A percentile compares a stretch with the other conserved stretches of the same genome.
phyloP scores from a whole-genome alignment of 192 early-diverging fungal species.

The Helicostylum pulchrum region DNA sequence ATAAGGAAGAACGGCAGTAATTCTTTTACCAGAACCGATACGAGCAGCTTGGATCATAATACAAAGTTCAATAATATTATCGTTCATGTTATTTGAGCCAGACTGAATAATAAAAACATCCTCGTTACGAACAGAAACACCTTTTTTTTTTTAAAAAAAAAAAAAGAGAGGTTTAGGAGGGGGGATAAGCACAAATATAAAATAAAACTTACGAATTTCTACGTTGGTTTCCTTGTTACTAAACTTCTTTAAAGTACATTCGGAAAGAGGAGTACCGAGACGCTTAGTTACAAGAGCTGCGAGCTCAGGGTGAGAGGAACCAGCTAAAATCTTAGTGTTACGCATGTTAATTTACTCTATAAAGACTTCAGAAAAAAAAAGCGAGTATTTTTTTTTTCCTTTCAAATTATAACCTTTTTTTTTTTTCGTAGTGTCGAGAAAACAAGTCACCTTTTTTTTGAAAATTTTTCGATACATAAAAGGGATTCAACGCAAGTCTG shows the following conservation, averaged over 20 bases:
- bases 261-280: conserved; percentile 74
- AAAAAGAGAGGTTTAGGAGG: neutral
- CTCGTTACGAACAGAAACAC: conserved; percentile 94
- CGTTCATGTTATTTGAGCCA: conserved; percentile 94
- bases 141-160: conserved; percentile 44
- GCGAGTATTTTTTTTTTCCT: too few species aligned
- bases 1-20: conserved; percentile 96
- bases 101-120: conserved; percentile 98
- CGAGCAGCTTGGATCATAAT: conserved; percentile 98
- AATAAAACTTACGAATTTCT: conserved; percentile 60
- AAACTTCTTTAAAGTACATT: conserved; percentile 77
- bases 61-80: conserved; percentile 95
- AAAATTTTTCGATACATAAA: too few species aligned
- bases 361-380: too few species aligned
- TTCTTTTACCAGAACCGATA: conserved; percentile 86
- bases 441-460: too few species aligned
- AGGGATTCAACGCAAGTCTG: too few species aligned
- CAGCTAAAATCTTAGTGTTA: conserved; percentile 90
- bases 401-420: too few species aligned
- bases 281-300: conserved; percentile 73
- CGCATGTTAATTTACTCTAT: conserved; percentile 50
- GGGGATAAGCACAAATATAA: neutral
- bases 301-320: conserved; percentile 90
- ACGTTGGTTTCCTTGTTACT: conserved; percentile 93
- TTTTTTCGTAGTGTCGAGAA: too few species aligned